Evolutionary conservation across 2,329 filamentous ascomycete genomes (phyloP).

Genomic region (Aspergillus nomiae): DNA sequence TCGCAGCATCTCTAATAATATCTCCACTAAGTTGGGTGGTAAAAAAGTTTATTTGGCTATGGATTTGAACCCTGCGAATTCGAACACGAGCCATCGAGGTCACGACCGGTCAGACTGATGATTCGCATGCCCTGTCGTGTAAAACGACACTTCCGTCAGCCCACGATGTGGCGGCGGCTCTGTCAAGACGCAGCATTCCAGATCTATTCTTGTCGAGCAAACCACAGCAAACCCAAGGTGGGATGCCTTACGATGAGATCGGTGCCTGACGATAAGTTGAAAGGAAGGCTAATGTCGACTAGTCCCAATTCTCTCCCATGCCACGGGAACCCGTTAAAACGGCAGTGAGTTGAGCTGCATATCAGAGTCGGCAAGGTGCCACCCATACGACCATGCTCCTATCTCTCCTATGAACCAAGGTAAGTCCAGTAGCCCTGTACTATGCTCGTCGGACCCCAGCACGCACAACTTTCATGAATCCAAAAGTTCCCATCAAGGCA

Average conservation of each 20-base stretch:
- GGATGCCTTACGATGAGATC: neutral
- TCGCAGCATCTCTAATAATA: slow-evolving; percentile 4
- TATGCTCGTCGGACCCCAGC: neutral
- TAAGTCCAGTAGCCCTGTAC: neutral
- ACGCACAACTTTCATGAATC: neutral
- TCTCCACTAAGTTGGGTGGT: neutral
- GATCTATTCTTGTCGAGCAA: neutral
- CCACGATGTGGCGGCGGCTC: slow-evolving; percentile 18
- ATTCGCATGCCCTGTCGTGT: slow-evolving; percentile 11
- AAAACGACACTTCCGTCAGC: slow-evolving; percentile 9
- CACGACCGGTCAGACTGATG: slow-evolving; percentile 11
- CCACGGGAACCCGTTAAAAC: neutral
- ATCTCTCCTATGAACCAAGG: neutral
- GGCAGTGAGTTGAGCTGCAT: neutral
- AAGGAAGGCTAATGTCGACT: neutral
- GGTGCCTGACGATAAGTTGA: neutral
- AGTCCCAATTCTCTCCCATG: neutral
- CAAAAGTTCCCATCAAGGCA: neutral
- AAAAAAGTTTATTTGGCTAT: slow-evolving; percentile 4
- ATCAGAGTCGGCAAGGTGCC: neutral
- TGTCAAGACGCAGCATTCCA: neutral
- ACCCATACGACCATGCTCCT: neutral
- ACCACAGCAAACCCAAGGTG: neutral
- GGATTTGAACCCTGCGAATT: neutral
- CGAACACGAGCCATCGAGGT: slow-evolving; percentile 15